Evolutionary conservation across 257 asterid species (phyloP), one percentile per base, ranked within the genome.

Genomic region (Penstemon davidsonii): DNA sequence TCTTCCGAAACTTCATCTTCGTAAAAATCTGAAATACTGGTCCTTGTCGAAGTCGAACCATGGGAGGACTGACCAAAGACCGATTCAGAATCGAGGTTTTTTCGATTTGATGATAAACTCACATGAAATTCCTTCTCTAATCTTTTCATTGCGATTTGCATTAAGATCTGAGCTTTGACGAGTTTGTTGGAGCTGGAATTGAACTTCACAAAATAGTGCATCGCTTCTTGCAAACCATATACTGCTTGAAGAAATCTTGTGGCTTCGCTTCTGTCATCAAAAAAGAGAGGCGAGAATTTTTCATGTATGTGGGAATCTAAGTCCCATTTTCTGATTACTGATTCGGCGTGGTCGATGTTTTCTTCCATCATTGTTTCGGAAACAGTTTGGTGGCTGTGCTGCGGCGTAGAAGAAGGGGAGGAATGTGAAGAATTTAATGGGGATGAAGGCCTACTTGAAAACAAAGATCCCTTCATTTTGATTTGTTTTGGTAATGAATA

Each of bases 141-240:
- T 38, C 90, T 72, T n/a, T 73, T 89, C 84, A 85, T 83, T 0
- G 95, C 96, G 15, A 82, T 76, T 18, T 74, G 85, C 98, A 91
- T 91, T 71, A 89, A 54, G 38, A 57, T 73, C 74, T 89, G 96
- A 53, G 89, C 80, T 51, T 89, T 75, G 59, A 84, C 39, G 43
- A 91, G 84, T 1, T 66, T 66, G 4, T 74, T 81, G 0, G 91
- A 80, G 66, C 60, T 51, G 0, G 96, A 75, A 36, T 64, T 41
- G 6, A 67, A 74, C 50, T 68, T 84, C 7, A 81, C 65, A 33
- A 74, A 80, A 64, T 78, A 73, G 60, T 78, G 90, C 97, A 91
- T 91, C 2, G 85, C 75, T 40, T 68, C 57, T 76, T 79, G 82
- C 70, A 89, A 58, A 15, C 77, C 79, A 51, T 10, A 33, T 2